phyloP scores from a whole-genome alignment of 352 stramenopile genomes.

The Phytophthora cryptogea region DNA sequence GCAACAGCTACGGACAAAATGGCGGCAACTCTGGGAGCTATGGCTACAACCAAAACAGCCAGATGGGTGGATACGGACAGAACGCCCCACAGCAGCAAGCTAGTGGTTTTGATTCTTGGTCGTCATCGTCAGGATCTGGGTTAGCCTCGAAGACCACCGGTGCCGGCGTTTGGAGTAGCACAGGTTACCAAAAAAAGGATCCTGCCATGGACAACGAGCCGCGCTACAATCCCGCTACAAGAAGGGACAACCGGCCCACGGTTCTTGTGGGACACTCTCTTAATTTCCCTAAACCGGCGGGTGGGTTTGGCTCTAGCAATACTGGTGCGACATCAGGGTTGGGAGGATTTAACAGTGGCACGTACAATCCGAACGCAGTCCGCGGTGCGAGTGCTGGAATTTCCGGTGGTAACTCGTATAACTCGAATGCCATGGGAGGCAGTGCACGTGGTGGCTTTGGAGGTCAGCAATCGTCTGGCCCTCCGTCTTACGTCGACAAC shows the following conservation, averaged over 20 bases:
- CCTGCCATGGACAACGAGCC: conserved; percentile 37
- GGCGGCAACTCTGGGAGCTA: conserved; percentile 31
- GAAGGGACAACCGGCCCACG: conserved; percentile 83
- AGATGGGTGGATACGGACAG: conserved; percentile 25
- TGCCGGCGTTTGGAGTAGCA: conserved; percentile 78
- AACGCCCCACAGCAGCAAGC: conserved; percentile 35
- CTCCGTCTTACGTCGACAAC: conserved; percentile 58
- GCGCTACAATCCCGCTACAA: conserved; percentile 49
- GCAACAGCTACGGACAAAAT: conserved; percentile 35
- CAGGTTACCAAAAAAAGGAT: conserved; percentile 83
- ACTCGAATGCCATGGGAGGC: conserved; percentile 26
- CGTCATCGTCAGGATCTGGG: conserved; percentile 31
- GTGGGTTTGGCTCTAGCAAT: conserved; percentile 42
- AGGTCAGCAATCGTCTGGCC: conserved; percentile 24
- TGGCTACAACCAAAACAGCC: conserved; percentile 26
- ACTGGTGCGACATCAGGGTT: conserved; percentile 38
- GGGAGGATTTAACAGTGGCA: conserved; percentile 48
- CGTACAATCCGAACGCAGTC: conserved; percentile 49
- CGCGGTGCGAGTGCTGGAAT: conserved; percentile 35
- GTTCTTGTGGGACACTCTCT: conserved; percentile 82
- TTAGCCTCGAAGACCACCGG: conserved; percentile 44
- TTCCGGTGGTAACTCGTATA: conserved; percentile 26
- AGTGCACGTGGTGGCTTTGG: conserved; percentile 24
- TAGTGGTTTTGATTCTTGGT: conserved; percentile 65
- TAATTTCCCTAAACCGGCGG: conserved; percentile 67